These are phyloP conservation scores for Paecilomyces niveus DNA, from an alignment of 2,329 filamentous ascomycete species.

Conservation along the genomic window DNA sequence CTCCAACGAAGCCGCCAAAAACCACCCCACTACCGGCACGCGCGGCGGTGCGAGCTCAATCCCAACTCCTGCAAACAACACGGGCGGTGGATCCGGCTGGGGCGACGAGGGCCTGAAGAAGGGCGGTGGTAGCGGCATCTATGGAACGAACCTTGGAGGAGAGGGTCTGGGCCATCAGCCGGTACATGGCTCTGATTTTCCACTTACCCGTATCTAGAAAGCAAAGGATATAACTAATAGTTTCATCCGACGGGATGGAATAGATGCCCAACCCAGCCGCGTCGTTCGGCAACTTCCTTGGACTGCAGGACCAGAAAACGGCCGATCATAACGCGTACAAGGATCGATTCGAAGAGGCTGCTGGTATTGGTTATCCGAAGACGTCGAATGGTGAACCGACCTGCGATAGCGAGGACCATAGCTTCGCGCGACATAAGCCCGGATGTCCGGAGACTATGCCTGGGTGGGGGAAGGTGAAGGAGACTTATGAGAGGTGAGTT, in stretches of 20 bases:
- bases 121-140: constrained; percentile 10
- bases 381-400: constrained; percentile 10
- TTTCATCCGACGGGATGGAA: neutral
- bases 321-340: constrained; percentile 15
- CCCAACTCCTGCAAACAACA: constrained; percentile 24
- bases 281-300: constrained; percentile 20
- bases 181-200: constrained; percentile 10
- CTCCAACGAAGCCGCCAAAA: neutral
- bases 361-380: neutral
- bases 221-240: neutral
- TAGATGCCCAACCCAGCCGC: constrained; percentile 11
- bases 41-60: constrained; percentile 16
- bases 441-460: constrained; percentile 21
- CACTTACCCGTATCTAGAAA: neutral
- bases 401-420: constrained; percentile 24
- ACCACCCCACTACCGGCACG: constrained; percentile 10
- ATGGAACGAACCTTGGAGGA: neutral
- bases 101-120: constrained; percentile 16
- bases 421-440: constrained; percentile 20
- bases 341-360: neutral
- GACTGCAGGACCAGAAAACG: constrained; percentile 20
- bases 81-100: constrained; percentile 13
- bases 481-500: constrained; percentile 6
- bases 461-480: constrained; percentile 22
- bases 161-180: constrained; percentile 17